phyloP scores from a whole-genome alignment of 2,329 filamentous ascomycete species.

The Gnomoniopsis smithogilvyi region DNA sequence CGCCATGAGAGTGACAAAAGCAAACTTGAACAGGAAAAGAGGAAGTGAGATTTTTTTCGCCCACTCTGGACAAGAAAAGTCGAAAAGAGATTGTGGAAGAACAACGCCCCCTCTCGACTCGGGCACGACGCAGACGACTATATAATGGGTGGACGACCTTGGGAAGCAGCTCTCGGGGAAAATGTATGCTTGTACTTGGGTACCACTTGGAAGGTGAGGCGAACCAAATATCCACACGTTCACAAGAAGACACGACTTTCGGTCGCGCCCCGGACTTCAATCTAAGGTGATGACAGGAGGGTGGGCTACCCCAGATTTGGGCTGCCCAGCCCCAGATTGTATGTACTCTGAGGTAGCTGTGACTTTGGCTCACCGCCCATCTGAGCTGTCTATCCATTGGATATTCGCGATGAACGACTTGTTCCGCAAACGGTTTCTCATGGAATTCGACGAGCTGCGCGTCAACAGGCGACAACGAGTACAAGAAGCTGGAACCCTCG shows the following conservation, averaged over 20 bases:
- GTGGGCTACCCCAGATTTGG: background rate
- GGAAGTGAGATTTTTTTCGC: background rate
- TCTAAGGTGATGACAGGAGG: background rate
- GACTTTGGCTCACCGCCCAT: background rate
- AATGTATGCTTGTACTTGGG: conserved; percentile 1
- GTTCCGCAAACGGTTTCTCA: background rate
- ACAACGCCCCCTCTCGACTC: background rate
- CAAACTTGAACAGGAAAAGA: background rate
- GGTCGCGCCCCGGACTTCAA: background rate
- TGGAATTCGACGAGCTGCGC: background rate
- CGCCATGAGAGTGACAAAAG: background rate
- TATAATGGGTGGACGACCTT: conserved; percentile 3
- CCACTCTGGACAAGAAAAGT: background rate
- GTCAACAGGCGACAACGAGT: background rate
- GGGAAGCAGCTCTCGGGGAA: background rate
- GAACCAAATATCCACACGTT: background rate
- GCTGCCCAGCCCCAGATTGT: background rate
- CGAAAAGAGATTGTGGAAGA: background rate
- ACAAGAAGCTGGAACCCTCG: background rate
- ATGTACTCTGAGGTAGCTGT: background rate
- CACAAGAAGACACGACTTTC: conserved; percentile 4
- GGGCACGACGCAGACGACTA: conserved; percentile 8
- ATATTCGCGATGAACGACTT: conserved; percentile 6
- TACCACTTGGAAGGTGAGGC: conserved; percentile 4
- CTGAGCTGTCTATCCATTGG: background rate